Evolutionary conservation across 768 basidiomycete species (phyloP).

Genomic region (Boletus reticuloceps): DNA sequence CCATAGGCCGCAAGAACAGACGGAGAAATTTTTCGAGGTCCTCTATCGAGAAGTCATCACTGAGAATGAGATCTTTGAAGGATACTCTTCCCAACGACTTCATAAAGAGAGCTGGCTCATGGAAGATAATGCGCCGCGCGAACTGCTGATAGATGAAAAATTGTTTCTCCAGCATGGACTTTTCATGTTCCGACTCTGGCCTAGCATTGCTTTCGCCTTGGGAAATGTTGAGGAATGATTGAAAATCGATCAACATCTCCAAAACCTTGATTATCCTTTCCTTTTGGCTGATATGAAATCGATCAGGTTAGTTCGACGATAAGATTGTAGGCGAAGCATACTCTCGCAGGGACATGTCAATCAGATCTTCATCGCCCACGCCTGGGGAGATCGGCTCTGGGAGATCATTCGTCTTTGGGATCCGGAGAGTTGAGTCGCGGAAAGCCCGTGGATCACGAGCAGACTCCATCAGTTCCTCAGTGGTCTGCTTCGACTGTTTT

Average conservation of each 20-base stretch:
- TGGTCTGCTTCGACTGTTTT: background rate
- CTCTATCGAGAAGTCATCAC: conserved; percentile 28
- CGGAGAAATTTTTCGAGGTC: conserved; percentile 15
- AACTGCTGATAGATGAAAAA: conserved; percentile 20
- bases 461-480: background rate
- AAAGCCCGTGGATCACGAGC: background rate
- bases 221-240: background rate
- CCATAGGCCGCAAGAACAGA: conserved; percentile 3
- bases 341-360: conserved; percentile 10
- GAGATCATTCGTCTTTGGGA: background rate
- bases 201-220: background rate
- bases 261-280: background rate
- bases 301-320: background rate
- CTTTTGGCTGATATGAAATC: conserved; percentile 1
- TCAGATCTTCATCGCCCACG: conserved; percentile 17
- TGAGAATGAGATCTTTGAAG: conserved; percentile 31
- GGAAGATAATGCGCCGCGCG: conserved; percentile 28
- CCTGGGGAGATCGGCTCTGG: background rate
- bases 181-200: background rate
- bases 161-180: background rate
- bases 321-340: background rate
- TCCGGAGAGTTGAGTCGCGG: background rate
- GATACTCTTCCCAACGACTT: conserved; percentile 32
- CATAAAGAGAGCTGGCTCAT: conserved; percentile 27
- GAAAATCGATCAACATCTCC: background rate